Evolutionary conservation across 139 green algal genomes (phyloP), one percentile per base, ranked within the genome.

Genomic region (Coelastrella sp.): DNA sequence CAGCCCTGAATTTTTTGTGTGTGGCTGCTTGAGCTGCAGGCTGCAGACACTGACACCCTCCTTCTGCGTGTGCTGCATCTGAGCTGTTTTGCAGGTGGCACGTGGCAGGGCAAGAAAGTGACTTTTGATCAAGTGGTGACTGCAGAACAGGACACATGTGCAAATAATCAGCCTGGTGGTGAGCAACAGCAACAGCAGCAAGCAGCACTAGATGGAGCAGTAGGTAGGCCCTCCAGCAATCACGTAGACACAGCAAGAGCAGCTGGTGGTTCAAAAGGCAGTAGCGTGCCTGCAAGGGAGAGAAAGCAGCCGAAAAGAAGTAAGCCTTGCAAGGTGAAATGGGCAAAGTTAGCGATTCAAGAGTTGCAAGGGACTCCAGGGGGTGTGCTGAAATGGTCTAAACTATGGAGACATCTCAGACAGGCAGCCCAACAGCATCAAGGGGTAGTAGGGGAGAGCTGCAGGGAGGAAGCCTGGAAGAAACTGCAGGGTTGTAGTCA

Each of bases 81-180:
- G 57, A 59, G 35, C 8, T 60, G 25, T 75, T 25, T 7, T 89
- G 59, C 76, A 75, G 95, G 95, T 17, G 94, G 93, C 20, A 95
- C 94, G 66, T 98, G 96, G 96, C 81, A 95, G 72, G 96, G 96
- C 20, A 95, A 92, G 17, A 97, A 95, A 82, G 94, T 91, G 7
- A 95, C 90, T 0, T 97, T 98, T 92, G 93, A 93, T 7, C 94
- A 97, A 9, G 92, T 94, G 0, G 92, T 7, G 19, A 58, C 15
- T 20, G 6, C 49, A 72, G 85, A 58, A 27, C 22, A 11, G 12
- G 72, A 56, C 24, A 60, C 85, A 76, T 49, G 17, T 15, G 58
- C 27, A 57, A 22, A 17, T 57, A 65, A 65, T 24, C 7, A 63
- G 82, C 61, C 59, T 80, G 15, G 56, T n/a, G 20, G 74, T 24